phyloP scores from a whole-genome alignment of 2,329 filamentous ascomycete species.

The Ophiosphaerella korrae region DNA sequence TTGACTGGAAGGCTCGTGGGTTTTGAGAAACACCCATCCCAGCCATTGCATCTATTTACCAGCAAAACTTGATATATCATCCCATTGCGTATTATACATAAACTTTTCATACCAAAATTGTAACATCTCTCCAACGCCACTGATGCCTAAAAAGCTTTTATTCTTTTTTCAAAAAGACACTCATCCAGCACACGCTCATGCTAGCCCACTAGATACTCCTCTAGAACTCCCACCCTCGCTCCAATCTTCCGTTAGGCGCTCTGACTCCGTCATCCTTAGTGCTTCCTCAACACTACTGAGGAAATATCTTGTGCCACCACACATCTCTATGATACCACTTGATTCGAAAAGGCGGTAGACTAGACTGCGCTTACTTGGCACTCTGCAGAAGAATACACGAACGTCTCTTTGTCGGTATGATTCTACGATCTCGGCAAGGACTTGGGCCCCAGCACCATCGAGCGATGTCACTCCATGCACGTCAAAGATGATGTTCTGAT shows the following conservation, averaged over 20 bases:
- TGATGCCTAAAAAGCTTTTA: neutral
- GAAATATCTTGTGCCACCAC: conserved; percentile 79
- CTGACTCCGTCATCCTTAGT: conserved; percentile 76
- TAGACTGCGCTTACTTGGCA: conserved; percentile 55
- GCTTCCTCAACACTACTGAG: conserved; percentile 85
- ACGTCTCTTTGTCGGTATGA: conserved; percentile 79
- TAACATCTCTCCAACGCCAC: too few species aligned
- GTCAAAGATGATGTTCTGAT: conserved; percentile 93
- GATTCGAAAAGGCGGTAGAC: conserved; percentile 75
- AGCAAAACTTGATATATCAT: too few species aligned
- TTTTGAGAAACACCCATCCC: too few species aligned
- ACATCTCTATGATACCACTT: conserved; percentile 83
- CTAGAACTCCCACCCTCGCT: conserved; percentile 32
- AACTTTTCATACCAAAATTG: too few species aligned
- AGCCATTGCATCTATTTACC: too few species aligned
- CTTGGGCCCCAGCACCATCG: conserved; percentile 91
- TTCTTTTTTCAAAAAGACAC: neutral
- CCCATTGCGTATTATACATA: too few species aligned
- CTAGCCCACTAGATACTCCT: conserved; percentile 10
- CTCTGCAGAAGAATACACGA: conserved; percentile 73
- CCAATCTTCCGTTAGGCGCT: conserved; percentile 56
- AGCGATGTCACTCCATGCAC: conserved; percentile 96
- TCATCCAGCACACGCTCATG: neutral
- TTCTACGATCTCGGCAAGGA: conserved; percentile 85
- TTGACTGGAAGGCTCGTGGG: too few species aligned